A percentile compares a stretch with the other conserved stretches of the same genome.
Conservation (phyloP, 2,329 filamentous ascomycete species). For the Tolypocladium ophioglossoides region DNA sequence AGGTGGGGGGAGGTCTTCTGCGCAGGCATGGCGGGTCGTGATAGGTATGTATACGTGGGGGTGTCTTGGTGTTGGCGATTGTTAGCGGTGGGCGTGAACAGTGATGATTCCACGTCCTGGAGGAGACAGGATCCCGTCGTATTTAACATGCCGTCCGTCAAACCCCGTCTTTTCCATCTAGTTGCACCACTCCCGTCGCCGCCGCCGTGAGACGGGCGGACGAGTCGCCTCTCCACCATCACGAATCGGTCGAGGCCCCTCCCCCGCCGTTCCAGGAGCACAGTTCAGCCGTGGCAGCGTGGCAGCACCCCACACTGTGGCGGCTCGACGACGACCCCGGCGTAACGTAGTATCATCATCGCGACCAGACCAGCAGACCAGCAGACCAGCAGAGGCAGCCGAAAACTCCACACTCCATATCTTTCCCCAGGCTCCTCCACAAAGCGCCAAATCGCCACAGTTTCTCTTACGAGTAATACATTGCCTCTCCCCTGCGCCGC, state of each 20-base stretch:
- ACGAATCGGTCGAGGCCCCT: background rate
- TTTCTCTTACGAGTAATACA: too few species aligned
- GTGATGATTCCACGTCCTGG: background rate
- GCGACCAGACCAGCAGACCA: background rate
- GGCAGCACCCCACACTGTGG: background rate
- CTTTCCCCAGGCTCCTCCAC: background rate
- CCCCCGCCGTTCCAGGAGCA: background rate
- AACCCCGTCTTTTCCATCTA: too few species aligned
- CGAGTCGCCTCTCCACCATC: background rate
- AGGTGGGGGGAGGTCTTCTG: slow-evolving; percentile 9
- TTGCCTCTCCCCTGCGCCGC: background rate
- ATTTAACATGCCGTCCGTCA: background rate
- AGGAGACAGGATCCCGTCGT: background rate
- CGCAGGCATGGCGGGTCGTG: slow-evolving; percentile 7
- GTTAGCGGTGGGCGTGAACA: background rate
- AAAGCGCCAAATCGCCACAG: too few species aligned
- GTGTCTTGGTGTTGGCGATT: background rate
- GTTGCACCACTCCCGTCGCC: background rate
- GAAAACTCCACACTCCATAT: background rate
- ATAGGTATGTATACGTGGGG: background rate
- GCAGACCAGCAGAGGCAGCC: too few species aligned
- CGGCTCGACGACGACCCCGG: background rate
- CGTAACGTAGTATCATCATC: too few species aligned
- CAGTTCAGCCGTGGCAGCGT: background rate
- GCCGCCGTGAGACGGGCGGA: too few species aligned